Base-by-base conservation (phyloP, 805 yeast genomes). In the Candida tibetensis region DNA sequence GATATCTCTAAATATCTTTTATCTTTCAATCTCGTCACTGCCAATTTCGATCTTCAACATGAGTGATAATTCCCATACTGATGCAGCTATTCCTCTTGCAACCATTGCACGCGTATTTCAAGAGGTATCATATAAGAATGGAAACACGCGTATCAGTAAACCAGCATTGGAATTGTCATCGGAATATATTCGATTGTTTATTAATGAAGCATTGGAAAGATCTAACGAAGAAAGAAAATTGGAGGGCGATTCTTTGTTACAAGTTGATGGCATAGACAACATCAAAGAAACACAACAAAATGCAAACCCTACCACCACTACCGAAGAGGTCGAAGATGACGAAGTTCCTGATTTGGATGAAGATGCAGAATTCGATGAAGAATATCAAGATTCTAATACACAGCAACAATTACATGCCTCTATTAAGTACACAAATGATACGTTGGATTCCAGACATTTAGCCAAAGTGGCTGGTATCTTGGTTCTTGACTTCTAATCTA, bases 201-300 rank as follows among this genome's bases (percentile, higher is more conserved):
- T 81, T 12, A 67, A 69, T 32, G 86, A 80, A 52, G 85, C 85
- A 0, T 66, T 79, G 2, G 50, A 72, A 5, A 51, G 86, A 40
- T 71, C 85, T 7, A 77, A 79, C 45, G 81, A 77, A 41, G 77
- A 71, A 33, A 50, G 80, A 23, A 28, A 58, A 8, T 44, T 51
- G 12, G 72, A 68, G 30, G 53, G 55, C 4, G 59, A 52, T 16
- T 36, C 55, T n/a, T 33, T 44, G 27, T 37, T 44, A 12, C 49
- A 45, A 12, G 60, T 60, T 1, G 71, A 65, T 42, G 66, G 64
- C 2, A 62, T 64, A 10, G 71, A 63, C 39, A 57, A 53, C 21
- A 45, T 58, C 2, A 27, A 25, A n/a, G 28, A 17, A 30, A 29
- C 23, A 28, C 40, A 37, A 10, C 31, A 31, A 19, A 38, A 40